Conservation (phyloP, 1,284 basidiomycete genomes). For the Golubevia sp. region DNA sequence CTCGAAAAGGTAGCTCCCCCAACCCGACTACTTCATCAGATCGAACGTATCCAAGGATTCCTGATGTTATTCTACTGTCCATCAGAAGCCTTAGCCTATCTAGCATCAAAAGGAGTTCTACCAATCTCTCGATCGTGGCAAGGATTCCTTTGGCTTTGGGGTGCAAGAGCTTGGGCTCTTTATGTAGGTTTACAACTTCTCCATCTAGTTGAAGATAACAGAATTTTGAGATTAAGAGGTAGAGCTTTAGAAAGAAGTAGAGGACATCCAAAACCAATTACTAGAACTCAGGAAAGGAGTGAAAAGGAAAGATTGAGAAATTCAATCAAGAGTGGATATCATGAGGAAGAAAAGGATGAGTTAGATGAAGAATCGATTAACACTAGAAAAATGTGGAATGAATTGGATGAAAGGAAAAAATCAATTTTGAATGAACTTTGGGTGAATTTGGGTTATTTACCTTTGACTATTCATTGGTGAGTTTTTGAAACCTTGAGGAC, state of each 20-base stretch:
- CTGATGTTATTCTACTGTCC: slow-evolving; percentile 58
- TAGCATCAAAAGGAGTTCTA: slow-evolving; percentile 49
- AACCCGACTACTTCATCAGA: slow-evolving; percentile 45
- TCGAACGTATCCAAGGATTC: slow-evolving; percentile 59
- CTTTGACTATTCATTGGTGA: slow-evolving; percentile 81
- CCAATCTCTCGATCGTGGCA: slow-evolving; percentile 32
- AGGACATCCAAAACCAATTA: slow-evolving; percentile 30
- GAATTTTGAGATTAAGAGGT: slow-evolving; percentile 49
- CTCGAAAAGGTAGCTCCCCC: slow-evolving; percentile 49
- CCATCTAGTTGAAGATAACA: slow-evolving; percentile 57
- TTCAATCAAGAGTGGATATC: slow-evolving; percentile 11
- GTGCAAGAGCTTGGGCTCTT: slow-evolving; percentile 50
- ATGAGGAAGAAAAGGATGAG: slow-evolving; percentile 1
- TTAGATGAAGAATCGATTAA: slow-evolving; percentile 38
- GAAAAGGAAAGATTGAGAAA: slow-evolving; percentile 19
- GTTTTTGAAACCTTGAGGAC: no score
- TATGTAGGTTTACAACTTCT: slow-evolving; percentile 56
- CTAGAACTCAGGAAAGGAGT: not conserved
- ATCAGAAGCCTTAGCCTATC: slow-evolving; percentile 56
- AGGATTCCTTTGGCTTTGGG: slow-evolving; percentile 41
- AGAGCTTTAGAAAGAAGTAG: slow-evolving; percentile 49
- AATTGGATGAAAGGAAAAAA: slow-evolving; percentile 67
- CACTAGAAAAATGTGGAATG: slow-evolving; percentile 52
- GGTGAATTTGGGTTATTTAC: slow-evolving; percentile 76
- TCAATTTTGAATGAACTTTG: slow-evolving; percentile 75